Conservation (phyloP, 371 early-diverging fungal genomes). For the Mortierella sp. region DNA sequence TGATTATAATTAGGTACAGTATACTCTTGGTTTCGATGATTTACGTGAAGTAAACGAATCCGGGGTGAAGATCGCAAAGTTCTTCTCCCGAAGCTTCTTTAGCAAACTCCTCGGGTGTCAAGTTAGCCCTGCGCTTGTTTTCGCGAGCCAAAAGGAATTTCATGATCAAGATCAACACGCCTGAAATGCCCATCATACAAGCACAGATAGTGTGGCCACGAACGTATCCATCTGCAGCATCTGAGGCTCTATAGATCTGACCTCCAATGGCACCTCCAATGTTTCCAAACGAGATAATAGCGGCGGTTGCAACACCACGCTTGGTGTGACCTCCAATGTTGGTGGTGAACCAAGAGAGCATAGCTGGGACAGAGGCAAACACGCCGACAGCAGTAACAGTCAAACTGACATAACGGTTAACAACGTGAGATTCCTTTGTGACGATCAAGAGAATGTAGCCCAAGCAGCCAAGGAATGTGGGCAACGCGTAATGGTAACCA, state of each 20-base stretch:
- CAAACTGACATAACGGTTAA: conserved; percentile 65
- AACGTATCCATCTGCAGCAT: conserved; percentile 64
- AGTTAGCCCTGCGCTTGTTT: conserved; percentile 67
- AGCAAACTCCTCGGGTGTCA: conserved; percentile 64
- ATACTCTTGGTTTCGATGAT: background rate
- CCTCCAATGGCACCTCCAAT: conserved; percentile 75
- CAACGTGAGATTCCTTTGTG: conserved; percentile 34
- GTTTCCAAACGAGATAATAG: conserved; percentile 73
- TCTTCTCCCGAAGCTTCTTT: conserved; percentile 63
- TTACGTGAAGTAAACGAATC: conserved; percentile 68
- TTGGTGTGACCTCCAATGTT: conserved; percentile 77
- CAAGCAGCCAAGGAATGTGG: conserved; percentile 69
- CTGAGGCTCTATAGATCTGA: conserved; percentile 71
- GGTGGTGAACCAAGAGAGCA: conserved; percentile 73
- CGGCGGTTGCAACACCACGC: conserved; percentile 70
- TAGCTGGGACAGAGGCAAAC: conserved; percentile 68
- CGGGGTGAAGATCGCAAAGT: conserved; percentile 71
- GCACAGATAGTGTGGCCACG: conserved; percentile 63
- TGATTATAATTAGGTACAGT: background rate
- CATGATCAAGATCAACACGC: conserved; percentile 57
- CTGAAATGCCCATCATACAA: conserved; percentile 59
- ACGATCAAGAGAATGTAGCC: conserved; percentile 75
- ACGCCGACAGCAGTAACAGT: conserved; percentile 68
- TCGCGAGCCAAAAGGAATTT: conserved; percentile 61
- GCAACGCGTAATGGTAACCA: conserved; percentile 71